A percentile compares a stretch with the other conserved stretches of the same genome.
Conservation (phyloP, 129 eudicot genomes). For the Ambrosia trifida region DNA sequence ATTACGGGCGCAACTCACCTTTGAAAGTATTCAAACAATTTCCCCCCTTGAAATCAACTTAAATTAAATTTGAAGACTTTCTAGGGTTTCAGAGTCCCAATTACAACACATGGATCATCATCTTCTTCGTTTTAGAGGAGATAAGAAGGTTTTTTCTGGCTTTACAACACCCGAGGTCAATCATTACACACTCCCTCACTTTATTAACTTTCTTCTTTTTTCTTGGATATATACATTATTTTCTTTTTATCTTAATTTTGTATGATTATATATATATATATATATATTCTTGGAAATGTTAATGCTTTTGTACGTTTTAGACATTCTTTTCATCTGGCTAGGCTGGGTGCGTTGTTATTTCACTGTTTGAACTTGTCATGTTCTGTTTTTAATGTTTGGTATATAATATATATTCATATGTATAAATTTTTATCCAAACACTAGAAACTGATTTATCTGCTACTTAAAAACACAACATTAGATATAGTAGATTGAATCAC, state of each 20-base stretch:
- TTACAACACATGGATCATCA: constrained; percentile 45
- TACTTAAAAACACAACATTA: too few relatives aligned
- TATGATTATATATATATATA: not conserved
- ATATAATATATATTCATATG: too few relatives aligned
- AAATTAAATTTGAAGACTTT: not conserved
- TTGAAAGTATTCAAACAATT: too few relatives aligned
- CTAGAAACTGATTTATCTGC: too few relatives aligned
- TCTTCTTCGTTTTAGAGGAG: constrained; percentile 64
- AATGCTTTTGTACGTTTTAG: constrained; percentile 5
- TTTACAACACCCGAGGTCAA: constrained; percentile 66
- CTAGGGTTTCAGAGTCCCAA: not conserved
- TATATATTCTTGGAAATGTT: not conserved
- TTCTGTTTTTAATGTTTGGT: not conserved
- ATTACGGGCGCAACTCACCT: too few relatives aligned
- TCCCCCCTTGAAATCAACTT: constrained; percentile 5
- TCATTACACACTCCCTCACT: not conserved
- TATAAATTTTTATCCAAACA: too few relatives aligned
- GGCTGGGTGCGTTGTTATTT: too few relatives aligned
- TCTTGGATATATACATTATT: not conserved
- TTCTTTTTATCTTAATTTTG: not conserved
- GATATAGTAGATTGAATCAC: too few relatives aligned
- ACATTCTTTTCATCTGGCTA: not conserved
- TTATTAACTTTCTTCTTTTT: constrained; percentile 4
- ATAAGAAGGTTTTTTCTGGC: constrained; percentile 45
- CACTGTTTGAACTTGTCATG: too few relatives aligned